Base-by-base conservation (phyloP, 805 yeast genomes). In the Hanseniaspora pseudoguilliermondii region DNA sequence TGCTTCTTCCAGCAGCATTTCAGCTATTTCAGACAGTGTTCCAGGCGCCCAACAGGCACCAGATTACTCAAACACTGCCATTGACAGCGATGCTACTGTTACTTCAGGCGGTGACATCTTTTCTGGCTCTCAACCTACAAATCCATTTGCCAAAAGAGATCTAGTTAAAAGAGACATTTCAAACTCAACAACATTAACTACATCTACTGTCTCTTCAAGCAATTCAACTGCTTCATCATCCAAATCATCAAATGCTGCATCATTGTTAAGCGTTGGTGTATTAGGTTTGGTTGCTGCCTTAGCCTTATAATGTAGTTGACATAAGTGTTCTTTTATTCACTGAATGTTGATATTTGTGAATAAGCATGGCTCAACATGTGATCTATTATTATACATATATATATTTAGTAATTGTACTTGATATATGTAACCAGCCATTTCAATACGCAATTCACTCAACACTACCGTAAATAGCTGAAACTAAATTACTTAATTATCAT, bases 41-140 rank as follows among this genome's bases (percentile, higher is more conserved):
- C 85, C 85, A 11, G 68, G 73, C 51, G 82, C 82, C 1, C 64
- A 66, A 1, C 65, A 67, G 4, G 84, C 81, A 2, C 66, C 77
- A 1, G 69, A 69, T 15, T 80, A 76, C 63, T 71, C 78, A 1
- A 63, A 71, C 15, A 77, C 82, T 3, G 74, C 72, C 70, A 57
- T 70, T 13, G 61, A 68, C 0, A 29, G 58, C n/a, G 58, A 59
- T 13, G 49, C 63, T 7, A 58, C 44, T 20, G 59, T 65, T 23
- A 55, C 60, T 21, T 59, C 66, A 10, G 66, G 67, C 20, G 70
- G 69, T 46, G 47, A 66, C 49, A 64, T 66, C 13, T 65, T 64
- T 55, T 62, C 66, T 9, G 53, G 57, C 34, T 23, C 47, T 11
- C 49, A 46, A 20, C 49, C 49, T 32, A 18, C 39, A 20, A 46